Percentiles rank a stretch among this genome's conserved stretches.
Evolutionary conservation across 2,329 filamentous ascomycete genomes (phyloP).

Genomic region (Sporothrix humicola): DNA sequence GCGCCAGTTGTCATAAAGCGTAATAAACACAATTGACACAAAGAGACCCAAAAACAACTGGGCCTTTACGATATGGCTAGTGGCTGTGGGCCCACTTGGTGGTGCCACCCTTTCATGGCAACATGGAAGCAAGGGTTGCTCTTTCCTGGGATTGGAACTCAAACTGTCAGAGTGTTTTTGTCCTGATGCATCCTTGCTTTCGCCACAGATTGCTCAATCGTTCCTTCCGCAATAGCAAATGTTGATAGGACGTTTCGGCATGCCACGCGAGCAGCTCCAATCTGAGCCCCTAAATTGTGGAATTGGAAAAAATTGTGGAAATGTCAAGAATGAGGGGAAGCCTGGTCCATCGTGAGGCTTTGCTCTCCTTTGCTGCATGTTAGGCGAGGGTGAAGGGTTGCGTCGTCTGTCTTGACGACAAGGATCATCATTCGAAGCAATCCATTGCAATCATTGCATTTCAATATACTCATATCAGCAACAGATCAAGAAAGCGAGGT

Average conservation of each 20-base stretch:
- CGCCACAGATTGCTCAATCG: slow-evolving; percentile 5
- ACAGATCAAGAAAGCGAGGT: background rate
- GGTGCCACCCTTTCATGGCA: no score
- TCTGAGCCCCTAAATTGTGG: background rate
- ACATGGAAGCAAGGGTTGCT: background rate
- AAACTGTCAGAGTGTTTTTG: background rate
- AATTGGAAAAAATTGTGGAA: background rate
- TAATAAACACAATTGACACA: background rate
- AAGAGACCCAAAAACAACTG: background rate
- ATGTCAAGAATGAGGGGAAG: slow-evolving; percentile 9
- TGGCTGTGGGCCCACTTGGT: slow-evolving; percentile 8
- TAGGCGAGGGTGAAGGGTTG: no score
- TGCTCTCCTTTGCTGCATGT: no score
- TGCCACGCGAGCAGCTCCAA: slow-evolving; percentile 2
- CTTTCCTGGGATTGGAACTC: background rate
- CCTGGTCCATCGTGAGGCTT: background rate
- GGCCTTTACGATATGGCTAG: slow-evolving; percentile 22
- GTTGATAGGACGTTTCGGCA: background rate
- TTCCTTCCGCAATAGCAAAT: background rate
- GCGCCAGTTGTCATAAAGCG: slow-evolving; percentile 11
- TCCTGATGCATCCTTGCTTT: background rate
- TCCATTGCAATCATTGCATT: background rate
- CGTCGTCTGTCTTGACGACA: no score
- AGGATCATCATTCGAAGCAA: background rate
- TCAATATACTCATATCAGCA: background rate